These are phyloP conservation scores for Aaosphaeria arxii DNA, from an alignment of 2,329 filamentous ascomycete species.

Conservation along the genomic window DNA sequence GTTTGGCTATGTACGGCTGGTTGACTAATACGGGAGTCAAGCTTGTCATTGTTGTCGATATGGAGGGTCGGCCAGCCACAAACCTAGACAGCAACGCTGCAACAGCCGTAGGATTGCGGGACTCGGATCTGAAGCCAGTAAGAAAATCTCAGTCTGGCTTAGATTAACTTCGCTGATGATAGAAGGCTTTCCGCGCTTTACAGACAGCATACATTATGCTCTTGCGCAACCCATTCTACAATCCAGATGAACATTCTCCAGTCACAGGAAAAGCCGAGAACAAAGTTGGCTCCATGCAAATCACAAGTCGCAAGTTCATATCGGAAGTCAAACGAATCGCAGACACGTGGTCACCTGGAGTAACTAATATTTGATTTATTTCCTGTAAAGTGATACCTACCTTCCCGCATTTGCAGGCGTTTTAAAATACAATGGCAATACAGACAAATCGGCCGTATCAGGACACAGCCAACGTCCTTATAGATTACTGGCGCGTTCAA, in stretches of 20 bases:
- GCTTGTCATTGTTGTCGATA: slow-evolving; percentile 86
- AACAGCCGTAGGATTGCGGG: slow-evolving; percentile 66
- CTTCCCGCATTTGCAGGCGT: slow-evolving; percentile 26
- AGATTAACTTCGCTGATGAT: background rate
- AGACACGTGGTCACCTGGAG: slow-evolving; percentile 76
- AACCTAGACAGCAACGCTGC: slow-evolving; percentile 29
- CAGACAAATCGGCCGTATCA: no score
- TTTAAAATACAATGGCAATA: background rate
- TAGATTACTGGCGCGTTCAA: background rate
- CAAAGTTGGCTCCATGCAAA: slow-evolving; percentile 57
- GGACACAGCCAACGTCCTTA: background rate
- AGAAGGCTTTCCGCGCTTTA: slow-evolving; percentile 78
- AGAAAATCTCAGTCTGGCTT: slow-evolving; percentile 22
- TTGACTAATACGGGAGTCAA: slow-evolving; percentile 94
- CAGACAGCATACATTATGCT: slow-evolving; percentile 89
- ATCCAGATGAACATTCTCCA: slow-evolving; percentile 78
- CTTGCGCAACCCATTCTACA: slow-evolving; percentile 92
- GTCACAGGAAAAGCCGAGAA: slow-evolving; percentile 46
- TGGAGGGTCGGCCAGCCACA: slow-evolving; percentile 65
- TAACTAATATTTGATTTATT: slow-evolving; percentile 53
- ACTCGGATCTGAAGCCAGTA: slow-evolving; percentile 83
- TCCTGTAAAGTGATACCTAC: slow-evolving; percentile 11
- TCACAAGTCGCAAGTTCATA: slow-evolving; percentile 77
- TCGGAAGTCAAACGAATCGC: slow-evolving; percentile 84
- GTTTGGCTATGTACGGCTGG: slow-evolving; percentile 91